Percentiles rank a stretch among this genome's conserved stretches.
Conservation (phyloP, 2,329 filamentous ascomycete species). For the Coniochaeta pulveracea region DNA sequence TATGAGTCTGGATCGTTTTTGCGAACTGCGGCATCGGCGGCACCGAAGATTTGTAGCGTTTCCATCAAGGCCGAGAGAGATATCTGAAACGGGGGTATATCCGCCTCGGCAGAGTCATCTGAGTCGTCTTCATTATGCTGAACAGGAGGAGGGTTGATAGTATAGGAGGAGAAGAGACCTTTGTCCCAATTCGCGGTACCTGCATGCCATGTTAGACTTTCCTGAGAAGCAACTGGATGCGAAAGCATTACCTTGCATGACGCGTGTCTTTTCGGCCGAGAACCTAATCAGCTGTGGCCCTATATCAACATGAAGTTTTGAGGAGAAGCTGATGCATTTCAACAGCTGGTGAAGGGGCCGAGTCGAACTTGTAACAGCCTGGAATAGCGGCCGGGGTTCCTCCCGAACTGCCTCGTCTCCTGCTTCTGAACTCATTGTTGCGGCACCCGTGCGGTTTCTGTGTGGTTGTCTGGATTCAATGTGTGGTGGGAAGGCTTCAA, state of each 20-base stretch:
- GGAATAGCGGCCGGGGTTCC: constrained; percentile 51
- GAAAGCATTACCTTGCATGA: constrained; percentile 66
- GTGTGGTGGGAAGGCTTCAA: constrained; percentile 7
- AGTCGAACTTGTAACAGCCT: constrained; percentile 66
- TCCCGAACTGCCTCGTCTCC: too few relatives aligned
- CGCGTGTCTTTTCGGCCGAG: constrained; percentile 74
- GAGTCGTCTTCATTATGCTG: constrained; percentile 24
- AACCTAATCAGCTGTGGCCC: constrained; percentile 79
- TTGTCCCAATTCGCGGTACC: constrained; percentile 79
- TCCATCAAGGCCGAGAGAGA: constrained; percentile 81
- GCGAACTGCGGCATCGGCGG: constrained; percentile 56
- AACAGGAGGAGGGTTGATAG: constrained; percentile 41
- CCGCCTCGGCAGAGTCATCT: too few relatives aligned
- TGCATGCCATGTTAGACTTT: constrained; percentile 18
- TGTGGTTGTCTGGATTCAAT: too few relatives aligned
- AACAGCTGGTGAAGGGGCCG: constrained; percentile 58
- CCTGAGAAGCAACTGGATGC: constrained; percentile 1
- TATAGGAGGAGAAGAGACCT: constrained; percentile 77
- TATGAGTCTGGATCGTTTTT: constrained; percentile 50
- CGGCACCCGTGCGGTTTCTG: too few relatives aligned
- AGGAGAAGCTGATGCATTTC: constrained; percentile 47
- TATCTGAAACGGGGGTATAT: constrained; percentile 67
- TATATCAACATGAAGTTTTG: constrained; percentile 57
- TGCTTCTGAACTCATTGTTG: constrained; percentile 13
- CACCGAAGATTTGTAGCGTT: constrained; percentile 88